A percentile compares a stretch with the other conserved stretches of the same genome.
Evolutionary conservation across 2,329 filamentous ascomycete genomes (phyloP).

Genomic region (Albifimbria verrucaria): DNA sequence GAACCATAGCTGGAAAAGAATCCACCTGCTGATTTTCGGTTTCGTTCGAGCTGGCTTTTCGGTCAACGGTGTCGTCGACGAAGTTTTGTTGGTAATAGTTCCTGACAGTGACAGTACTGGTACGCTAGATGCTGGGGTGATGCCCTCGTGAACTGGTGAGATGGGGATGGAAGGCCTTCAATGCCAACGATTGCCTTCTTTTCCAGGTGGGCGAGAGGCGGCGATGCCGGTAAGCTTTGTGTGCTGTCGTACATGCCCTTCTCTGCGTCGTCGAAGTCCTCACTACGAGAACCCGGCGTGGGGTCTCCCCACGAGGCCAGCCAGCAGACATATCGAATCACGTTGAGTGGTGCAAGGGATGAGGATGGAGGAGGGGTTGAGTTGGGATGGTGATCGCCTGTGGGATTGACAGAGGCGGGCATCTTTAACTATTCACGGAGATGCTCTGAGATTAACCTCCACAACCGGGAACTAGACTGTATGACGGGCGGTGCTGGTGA

Average conservation of each 20-base stretch:
- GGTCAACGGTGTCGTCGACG: neutral
- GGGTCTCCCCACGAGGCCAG: neutral
- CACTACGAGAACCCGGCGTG: neutral
- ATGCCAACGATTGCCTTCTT: slow-evolving; percentile 12
- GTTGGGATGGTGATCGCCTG: neutral
- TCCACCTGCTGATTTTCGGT: slow-evolving; percentile 26
- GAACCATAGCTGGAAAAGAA: slow-evolving; percentile 34
- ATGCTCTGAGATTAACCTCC: neutral
- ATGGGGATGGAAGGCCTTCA: slow-evolving; percentile 18
- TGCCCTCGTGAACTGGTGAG: slow-evolving; percentile 26
- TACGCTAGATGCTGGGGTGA: neutral
- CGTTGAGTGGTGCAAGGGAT: too few relatives aligned
- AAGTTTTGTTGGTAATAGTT: neutral
- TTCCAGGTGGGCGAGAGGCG: slow-evolving; percentile 16
- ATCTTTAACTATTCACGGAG: neutral
- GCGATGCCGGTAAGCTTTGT: slow-evolving; percentile 15
- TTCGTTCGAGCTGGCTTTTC: slow-evolving; percentile 12
- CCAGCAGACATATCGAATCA: neutral
- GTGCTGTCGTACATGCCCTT: slow-evolving; percentile 29
- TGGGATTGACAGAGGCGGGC: neutral
- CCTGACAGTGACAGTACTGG: neutral
- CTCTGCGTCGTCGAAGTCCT: slow-evolving; percentile 28
- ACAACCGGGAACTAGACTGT: neutral
- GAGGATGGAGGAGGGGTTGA: neutral
- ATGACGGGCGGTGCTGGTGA: neutral